Conservation (phyloP, 305 asterid genomes). For the Nicotiana rustica region DNA sequence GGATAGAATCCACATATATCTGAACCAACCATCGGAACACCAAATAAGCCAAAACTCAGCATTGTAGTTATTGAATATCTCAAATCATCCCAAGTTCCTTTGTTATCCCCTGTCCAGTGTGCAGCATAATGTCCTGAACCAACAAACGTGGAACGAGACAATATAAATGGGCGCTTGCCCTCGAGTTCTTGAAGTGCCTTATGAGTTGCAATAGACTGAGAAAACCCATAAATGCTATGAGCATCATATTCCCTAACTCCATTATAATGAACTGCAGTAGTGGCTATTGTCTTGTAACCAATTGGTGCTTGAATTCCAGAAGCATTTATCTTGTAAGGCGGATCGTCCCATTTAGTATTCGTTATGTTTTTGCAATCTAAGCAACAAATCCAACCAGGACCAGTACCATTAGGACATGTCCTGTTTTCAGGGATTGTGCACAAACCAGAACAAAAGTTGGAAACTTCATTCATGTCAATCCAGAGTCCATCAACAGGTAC, state of each 20-base stretch:
- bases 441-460: conserved; percentile 83
- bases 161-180: conserved; percentile 88
- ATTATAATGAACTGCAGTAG: conserved; percentile 81
- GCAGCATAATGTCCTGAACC: conserved; percentile 90
- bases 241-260: conserved; percentile 93
- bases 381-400: conserved; percentile 93
- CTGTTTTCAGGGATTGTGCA: conserved; percentile 77
- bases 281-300: conserved; percentile 93
- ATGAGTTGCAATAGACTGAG: conserved; percentile 88
- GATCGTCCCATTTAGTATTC: conserved; percentile 85
- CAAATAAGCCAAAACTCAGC: conserved; percentile 81
- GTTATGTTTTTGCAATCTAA: conserved; percentile 89
- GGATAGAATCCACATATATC: conserved; percentile 94
- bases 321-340: conserved; percentile 93
- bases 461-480: conserved; percentile 94
- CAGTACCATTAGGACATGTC: conserved; percentile 79
- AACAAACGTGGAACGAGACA: conserved; percentile 79
- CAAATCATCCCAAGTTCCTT: conserved; percentile 83
- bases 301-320: conserved; percentile 74
- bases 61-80: conserved; percentile 74
- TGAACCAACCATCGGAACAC: conserved; percentile 94
- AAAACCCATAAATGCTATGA: conserved; percentile 86
- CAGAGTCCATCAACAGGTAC: conserved; percentile 94
- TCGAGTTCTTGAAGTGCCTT: conserved; percentile 72
- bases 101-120: conserved; percentile 97